Base-by-base conservation (phyloP, 495 filamentous ascomycete genomes). In the Friedmanniomyces endolithicus region DNA sequence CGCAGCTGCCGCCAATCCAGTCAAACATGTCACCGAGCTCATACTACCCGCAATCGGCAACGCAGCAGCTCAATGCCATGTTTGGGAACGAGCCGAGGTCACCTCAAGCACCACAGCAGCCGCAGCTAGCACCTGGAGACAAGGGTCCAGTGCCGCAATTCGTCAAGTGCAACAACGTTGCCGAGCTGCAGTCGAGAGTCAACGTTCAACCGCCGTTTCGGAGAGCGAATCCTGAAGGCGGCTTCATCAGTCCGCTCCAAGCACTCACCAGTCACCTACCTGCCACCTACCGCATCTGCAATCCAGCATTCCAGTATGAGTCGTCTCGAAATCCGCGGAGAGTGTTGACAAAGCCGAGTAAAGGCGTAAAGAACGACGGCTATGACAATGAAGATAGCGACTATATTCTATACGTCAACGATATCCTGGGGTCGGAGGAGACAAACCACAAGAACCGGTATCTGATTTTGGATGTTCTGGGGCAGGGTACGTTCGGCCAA, bases 361-460 rank as follows among this genome's bases (percentile, higher is more conserved):
- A 99, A 69, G 90, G 90, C 1, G 80, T 86, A 24, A 99, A 99
- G 77, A 99, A 99, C 66, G 94, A 99, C 74, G 94, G 94, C 1
- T 99, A 87, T 64, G 94, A 99, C 65, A 99, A 99, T 63, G 94
- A 99, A 67, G 94, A 97, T 57, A 97, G 92, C 67, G 94, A 99
- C 67, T 99, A 99, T 67, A 97, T 99, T 57, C 78, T 99, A 56
- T 99, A 97, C 63, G 94, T 99, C 56, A 99, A 99, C 68, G 94
- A 99, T 63, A 99, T 97, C 57, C 73, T 99, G 25, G 94, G 94
- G 20, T 97, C 92, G 24, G 94, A 99, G 69, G 94, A 99, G 67
- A 88, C 89, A 51, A 88, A 89, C 27, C 90, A 96, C 73, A 97
- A 97, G 70, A 99, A 99, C 62, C 86, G 94, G 44, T 99, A 97